Evolutionary conservation across 495 filamentous ascomycete species (phyloP).

Genomic region (Xanthoparmelia taractica): DNA sequence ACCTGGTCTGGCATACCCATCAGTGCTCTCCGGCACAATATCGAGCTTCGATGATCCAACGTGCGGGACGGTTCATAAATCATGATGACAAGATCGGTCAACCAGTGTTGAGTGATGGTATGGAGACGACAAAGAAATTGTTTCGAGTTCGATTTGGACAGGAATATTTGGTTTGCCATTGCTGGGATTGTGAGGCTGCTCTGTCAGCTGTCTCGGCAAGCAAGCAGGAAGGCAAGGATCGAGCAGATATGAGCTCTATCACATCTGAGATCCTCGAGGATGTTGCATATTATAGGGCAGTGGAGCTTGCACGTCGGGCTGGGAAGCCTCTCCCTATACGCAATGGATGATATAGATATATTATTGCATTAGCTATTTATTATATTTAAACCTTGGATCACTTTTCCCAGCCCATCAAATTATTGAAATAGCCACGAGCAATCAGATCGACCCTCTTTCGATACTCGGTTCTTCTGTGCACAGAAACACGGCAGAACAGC

Average conservation of each 20-base stretch:
- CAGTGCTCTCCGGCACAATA: neutral
- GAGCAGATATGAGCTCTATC: neutral
- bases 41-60: neutral
- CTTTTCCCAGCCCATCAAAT: neutral
- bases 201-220: neutral
- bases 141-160: neutral
- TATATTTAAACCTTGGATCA: neutral
- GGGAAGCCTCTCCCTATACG: slow-evolving; percentile 4
- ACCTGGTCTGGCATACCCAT: slow-evolving; percentile 1
- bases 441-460: neutral
- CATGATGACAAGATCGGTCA: neutral
- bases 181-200: slow-evolving; percentile 4
- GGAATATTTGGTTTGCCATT: neutral
- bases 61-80: neutral
- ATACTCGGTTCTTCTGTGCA: slow-evolving; percentile 5
- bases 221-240: neutral
- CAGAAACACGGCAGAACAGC: neutral
- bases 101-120: neutral
- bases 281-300: slow-evolving; percentile 5
- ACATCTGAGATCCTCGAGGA: neutral
- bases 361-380: neutral
- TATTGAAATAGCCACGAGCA: neutral
- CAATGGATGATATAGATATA: neutral
- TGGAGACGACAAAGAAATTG: neutral
- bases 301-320: neutral